Percentiles rank a stretch among this genome's conserved stretches.
phyloP scores from a whole-genome alignment of 441 rosid genomes.

The Gossypium davidsonii region DNA sequence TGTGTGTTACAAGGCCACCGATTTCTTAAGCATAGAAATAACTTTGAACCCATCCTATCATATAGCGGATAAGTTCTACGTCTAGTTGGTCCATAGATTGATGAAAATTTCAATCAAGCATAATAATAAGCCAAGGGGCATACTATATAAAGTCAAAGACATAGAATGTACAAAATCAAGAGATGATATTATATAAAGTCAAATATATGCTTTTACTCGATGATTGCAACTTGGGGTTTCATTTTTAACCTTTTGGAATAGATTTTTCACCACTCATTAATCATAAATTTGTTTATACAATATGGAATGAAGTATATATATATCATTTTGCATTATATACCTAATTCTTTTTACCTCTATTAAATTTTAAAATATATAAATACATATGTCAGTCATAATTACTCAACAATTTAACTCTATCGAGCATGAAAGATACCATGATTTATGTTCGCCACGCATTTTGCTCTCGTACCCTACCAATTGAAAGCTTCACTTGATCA shows the following conservation, averaged over 20 bases:
- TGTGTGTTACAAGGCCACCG: no score
- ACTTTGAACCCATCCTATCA: no score
- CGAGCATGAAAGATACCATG: slow-evolving; percentile 15
- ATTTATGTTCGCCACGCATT: slow-evolving; percentile 18
- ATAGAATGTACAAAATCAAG: not conserved
- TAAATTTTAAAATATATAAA: not conserved
- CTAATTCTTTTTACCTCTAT: not conserved
- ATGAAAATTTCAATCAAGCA: no score
- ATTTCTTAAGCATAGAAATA: no score
- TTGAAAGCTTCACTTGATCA: not conserved
- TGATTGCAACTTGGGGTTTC: not conserved
- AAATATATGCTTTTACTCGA: not conserved
- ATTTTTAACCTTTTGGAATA: not conserved
- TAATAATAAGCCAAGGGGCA: no score
- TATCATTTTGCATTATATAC: not conserved
- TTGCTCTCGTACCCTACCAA: slow-evolving; percentile 12
- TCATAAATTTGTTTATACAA: not conserved
- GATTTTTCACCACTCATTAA: not conserved
- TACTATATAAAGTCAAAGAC: no score
- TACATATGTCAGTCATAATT: slow-evolving; percentile 5
- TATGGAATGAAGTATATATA: not conserved
- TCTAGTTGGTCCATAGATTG: no score
- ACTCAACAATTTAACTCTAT: not conserved
- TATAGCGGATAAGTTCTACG: no score
- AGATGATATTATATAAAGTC: not conserved